Percentiles rank a stretch among this genome's conserved stretches.
Conservation (phyloP, 148 eudicot species). For the Rhododendron griersonianum region DNA sequence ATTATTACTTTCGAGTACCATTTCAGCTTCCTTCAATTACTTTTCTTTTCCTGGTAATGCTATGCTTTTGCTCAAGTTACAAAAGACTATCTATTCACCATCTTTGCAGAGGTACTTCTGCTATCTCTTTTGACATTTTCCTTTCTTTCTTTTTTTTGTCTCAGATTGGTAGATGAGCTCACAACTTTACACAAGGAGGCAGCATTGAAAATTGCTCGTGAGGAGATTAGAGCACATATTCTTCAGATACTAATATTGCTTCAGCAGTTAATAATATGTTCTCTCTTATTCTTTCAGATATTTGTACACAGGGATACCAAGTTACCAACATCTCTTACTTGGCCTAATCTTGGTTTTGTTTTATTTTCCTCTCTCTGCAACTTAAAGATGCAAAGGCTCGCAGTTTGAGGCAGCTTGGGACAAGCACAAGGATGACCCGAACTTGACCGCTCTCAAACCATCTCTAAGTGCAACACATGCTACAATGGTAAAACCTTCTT, state of each 20-base stretch:
- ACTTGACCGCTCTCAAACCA: conserved; percentile 48
- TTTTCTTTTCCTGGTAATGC: background rate
- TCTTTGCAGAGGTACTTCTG: background rate
- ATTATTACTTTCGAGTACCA: background rate
- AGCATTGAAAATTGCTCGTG: conserved; percentile 57
- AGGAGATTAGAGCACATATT: conserved; percentile 61
- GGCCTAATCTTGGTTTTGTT: background rate
- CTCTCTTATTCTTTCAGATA: background rate
- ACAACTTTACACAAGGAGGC: conserved; percentile 68
- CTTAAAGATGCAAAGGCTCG: conserved; percentile 55
- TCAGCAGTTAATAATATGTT: conserved; percentile 51
- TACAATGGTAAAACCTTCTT: conserved; percentile 19
- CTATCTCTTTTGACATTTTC: background rate
- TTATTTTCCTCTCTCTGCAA: conserved; percentile 3
- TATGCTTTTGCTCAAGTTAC: background rate
- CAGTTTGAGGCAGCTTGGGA: conserved; percentile 75
- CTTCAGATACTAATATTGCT: conserved; percentile 54
- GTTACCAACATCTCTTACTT: background rate
- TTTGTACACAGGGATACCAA: background rate
- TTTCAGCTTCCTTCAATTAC: background rate
- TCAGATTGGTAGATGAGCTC: conserved; percentile 84
- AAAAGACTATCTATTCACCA: background rate
- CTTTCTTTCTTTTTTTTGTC: conserved; percentile 4
- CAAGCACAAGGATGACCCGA: conserved; percentile 77
- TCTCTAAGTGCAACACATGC: conserved; percentile 28